Percentiles rank a stretch among this genome's conserved stretches.
These are phyloP conservation scores for Aspergillus sp. DNA, from an alignment of 2,329 filamentous ascomycete genomes.

Conservation along the genomic window DNA sequence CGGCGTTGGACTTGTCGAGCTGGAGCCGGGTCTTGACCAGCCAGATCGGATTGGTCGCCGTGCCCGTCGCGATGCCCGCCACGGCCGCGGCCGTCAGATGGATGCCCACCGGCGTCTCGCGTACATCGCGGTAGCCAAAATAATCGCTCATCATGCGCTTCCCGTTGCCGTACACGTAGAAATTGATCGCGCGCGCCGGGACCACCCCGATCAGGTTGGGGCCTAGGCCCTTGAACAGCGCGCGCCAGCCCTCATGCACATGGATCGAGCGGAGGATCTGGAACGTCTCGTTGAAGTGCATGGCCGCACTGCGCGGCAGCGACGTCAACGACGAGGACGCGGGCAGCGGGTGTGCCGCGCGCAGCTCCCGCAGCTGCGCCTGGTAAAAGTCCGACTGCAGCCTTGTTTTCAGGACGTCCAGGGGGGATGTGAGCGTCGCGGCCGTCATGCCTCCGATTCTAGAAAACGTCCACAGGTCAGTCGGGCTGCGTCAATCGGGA, in stretches of 20 bases:
- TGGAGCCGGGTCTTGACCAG: slow-evolving; percentile 70
- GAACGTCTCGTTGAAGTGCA: slow-evolving; percentile 41
- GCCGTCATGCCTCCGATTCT: slow-evolving; percentile 89
- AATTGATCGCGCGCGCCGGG: slow-evolving; percentile 40
- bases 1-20: slow-evolving; percentile 34
- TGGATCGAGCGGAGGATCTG: slow-evolving; percentile 37
- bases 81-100: slow-evolving; percentile 35
- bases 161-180: slow-evolving; percentile 40
- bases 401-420: slow-evolving; percentile 91
- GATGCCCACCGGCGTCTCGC: slow-evolving; percentile 29
- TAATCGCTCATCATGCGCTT: slow-evolving; percentile 32
- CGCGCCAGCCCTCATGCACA: slow-evolving; percentile 37
- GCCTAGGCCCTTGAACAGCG: slow-evolving; percentile 37
- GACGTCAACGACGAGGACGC: slow-evolving; percentile 54
- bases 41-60: slow-evolving; percentile 40
- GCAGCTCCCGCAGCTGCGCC: slow-evolving; percentile 66
- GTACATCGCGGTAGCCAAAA: slow-evolving; percentile 28
- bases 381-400: slow-evolving; percentile 96
- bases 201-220: slow-evolving; percentile 40
- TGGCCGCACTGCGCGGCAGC: slow-evolving; percentile 63
- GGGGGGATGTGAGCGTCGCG: slow-evolving; percentile 85
- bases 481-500: background rate
- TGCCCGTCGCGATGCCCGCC: slow-evolving; percentile 37
- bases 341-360: slow-evolving; percentile 57
- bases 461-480: slow-evolving; percentile 2